These are phyloP conservation scores for Erodium maritimum DNA, from an alignment of 345 rosid genomes.

Conservation along the genomic window DNA sequence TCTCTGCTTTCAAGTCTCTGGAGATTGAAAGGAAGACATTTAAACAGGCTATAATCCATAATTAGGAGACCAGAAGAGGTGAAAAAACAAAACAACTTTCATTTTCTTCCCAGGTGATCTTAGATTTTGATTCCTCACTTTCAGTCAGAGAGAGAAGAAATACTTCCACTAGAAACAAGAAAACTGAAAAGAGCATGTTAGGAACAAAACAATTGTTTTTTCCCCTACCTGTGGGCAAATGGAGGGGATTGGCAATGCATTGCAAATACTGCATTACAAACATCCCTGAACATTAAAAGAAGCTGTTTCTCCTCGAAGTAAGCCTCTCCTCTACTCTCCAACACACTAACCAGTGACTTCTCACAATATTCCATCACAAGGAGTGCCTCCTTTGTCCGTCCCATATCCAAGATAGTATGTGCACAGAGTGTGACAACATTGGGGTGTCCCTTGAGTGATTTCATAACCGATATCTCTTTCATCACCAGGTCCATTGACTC, in stretches of 20 bases:
- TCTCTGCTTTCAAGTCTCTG: constrained; percentile 98
- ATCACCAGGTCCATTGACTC: constrained; percentile 60
- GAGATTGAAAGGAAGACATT: constrained; percentile 2
- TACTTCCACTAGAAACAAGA: background rate
- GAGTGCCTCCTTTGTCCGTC: constrained; percentile 87
- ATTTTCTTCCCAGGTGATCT: no score
- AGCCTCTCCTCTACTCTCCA: constrained; percentile 76
- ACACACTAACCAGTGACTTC: constrained; percentile 65
- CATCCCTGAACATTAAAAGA: constrained; percentile 65
- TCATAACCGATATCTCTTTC: constrained; percentile 81
- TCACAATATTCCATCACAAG: constrained; percentile 91
- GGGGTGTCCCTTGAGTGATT: constrained; percentile 81
- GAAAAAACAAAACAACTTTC: no score
- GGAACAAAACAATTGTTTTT: background rate
- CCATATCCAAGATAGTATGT: constrained; percentile 67
- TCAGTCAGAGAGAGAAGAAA: background rate
- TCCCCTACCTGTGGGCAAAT: constrained; percentile 70
- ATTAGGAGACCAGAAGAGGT: no score
- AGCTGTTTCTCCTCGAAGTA: constrained; percentile 83
- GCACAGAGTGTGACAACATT: constrained; percentile 62
- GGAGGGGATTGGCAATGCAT: constrained; percentile 92
- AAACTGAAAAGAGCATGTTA: background rate
- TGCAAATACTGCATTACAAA: constrained; percentile 88
- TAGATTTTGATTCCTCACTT: no score
- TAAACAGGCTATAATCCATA: no score